phyloP scores from a whole-genome alignment of 495 filamentous ascomycete genomes.

The Hapsidospora chrysogenum region DNA sequence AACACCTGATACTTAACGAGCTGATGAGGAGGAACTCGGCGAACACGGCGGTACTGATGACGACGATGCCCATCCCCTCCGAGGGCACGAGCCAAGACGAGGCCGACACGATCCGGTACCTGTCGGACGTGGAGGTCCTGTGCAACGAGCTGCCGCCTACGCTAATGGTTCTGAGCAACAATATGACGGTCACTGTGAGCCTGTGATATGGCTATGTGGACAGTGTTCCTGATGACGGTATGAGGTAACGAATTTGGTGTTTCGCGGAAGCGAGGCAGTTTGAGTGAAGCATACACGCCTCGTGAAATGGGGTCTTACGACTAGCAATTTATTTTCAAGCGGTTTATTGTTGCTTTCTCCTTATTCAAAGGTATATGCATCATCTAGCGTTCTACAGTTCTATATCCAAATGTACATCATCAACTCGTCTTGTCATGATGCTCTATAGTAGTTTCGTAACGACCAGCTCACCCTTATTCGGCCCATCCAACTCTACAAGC shows the following conservation, averaged over 20 bases:
- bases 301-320: too few species aligned
- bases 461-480: conserved; percentile 17
- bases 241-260: background rate
- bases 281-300: too few species aligned
- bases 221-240: background rate
- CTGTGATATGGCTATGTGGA: conserved; percentile 25
- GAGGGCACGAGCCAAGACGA: conserved; percentile 59
- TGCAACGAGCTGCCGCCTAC: conserved; percentile 52
- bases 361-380: too few species aligned
- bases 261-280: too few species aligned
- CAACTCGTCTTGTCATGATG: too few species aligned
- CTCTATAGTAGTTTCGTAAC: conserved; percentile 26
- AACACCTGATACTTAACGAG: conserved; percentile 76
- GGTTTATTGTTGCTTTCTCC: too few species aligned
- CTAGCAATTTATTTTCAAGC: too few species aligned
- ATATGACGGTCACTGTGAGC: conserved; percentile 80
- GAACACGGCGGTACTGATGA: conserved; percentile 70
- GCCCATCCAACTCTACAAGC: conserved; percentile 32
- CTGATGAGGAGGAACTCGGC: conserved; percentile 51
- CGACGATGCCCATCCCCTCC: conserved; percentile 59
- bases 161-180: conserved; percentile 72
- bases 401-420: background rate
- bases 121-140: conserved; percentile 61
- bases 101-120: conserved; percentile 49
- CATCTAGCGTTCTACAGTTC: too few species aligned